Conservation (phyloP, 805 yeast species). For the Suhomyces sp. region DNA sequence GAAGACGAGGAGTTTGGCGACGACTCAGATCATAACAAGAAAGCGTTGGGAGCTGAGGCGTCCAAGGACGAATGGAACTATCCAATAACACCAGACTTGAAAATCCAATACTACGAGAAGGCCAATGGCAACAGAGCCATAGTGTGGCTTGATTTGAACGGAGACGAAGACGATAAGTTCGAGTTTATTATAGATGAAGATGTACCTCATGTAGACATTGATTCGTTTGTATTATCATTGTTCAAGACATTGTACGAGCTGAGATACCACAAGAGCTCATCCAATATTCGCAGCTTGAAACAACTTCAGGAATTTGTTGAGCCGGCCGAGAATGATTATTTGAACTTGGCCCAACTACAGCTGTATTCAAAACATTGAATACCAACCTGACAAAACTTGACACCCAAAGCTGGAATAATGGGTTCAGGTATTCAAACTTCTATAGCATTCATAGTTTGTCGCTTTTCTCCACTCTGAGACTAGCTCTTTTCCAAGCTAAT, state of each 20-base stretch:
- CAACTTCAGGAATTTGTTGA: conserved; percentile 54
- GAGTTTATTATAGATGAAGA: conserved; percentile 72
- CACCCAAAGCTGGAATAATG: neutral
- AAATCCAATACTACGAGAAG: conserved; percentile 51
- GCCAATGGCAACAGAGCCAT: conserved; percentile 56
- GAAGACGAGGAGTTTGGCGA: conserved; percentile 33
- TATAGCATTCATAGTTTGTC: neutral
- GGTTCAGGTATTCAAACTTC: too few species aligned
- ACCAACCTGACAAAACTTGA: neutral
- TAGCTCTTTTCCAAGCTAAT: neutral
- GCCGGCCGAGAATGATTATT: conserved; percentile 5
- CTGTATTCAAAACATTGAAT: neutral
- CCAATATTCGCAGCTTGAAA: conserved; percentile 22
- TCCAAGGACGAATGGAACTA: conserved; percentile 69
- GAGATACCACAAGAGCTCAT: conserved; percentile 41
- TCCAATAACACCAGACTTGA: conserved; percentile 58
- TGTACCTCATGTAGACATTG: conserved; percentile 53
- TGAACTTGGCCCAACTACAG: neutral
- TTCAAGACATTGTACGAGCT: conserved; percentile 73
- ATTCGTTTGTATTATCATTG: conserved; percentile 59
- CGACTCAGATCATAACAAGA: conserved; percentile 22
- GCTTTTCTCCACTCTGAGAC: neutral
- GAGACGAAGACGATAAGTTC: conserved; percentile 82
- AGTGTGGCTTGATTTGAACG: conserved; percentile 78
- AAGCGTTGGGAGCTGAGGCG: conserved; percentile 7